Evolutionary conservation across 306 rosid species (phyloP), one percentile per base, ranked within the genome.

Genomic region (Inga oerstediana): DNA sequence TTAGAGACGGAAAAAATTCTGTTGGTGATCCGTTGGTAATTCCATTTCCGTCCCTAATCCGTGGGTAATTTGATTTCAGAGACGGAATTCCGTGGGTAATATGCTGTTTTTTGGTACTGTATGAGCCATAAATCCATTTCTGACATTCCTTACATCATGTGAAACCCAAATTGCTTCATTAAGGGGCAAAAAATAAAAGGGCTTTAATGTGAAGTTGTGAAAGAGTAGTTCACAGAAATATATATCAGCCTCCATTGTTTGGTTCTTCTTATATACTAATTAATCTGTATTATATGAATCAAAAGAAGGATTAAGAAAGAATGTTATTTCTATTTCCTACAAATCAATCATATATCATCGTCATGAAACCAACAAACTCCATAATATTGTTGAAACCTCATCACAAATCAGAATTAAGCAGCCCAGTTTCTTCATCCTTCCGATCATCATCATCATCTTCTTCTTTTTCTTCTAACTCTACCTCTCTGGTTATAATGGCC

Each of bases 401-500:
- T 89, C 80, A 90, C 44, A 61, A 62, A 76, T 88, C 85, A 77
- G 89, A 79, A 73, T 73, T 78, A 49, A 90, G 85, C 45, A 87
- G 80, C 46, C 88, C 93, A 84, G 41, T 69, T 86, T 94, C 93
- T 64, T 84, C 93, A 77, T 91, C 90, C 51, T 79, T 66, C 30
- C 65, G 77, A 73, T 13, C 30, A 9, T 65, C 22, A 19, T 19
- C 24, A 17, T 6, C n/a, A 5, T 9, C 65, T 2, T 22, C 56
- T 2, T 48, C 24, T 7, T 56, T 49, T 82, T 93, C 93, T 67
- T 84, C 92, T 62, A 88, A 88, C 34, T 76, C 73, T 37, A 49
- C 67, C 22, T 58, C 84, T 48, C 15, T 82, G 16, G 27, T 73
- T 10, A 12, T 24, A 8, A 12, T 75, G 70, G 89, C 83, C 35